These are phyloP conservation scores for Calycina herbarum DNA, from an alignment of 2,329 filamentous ascomycete species.

Conservation along the genomic window DNA sequence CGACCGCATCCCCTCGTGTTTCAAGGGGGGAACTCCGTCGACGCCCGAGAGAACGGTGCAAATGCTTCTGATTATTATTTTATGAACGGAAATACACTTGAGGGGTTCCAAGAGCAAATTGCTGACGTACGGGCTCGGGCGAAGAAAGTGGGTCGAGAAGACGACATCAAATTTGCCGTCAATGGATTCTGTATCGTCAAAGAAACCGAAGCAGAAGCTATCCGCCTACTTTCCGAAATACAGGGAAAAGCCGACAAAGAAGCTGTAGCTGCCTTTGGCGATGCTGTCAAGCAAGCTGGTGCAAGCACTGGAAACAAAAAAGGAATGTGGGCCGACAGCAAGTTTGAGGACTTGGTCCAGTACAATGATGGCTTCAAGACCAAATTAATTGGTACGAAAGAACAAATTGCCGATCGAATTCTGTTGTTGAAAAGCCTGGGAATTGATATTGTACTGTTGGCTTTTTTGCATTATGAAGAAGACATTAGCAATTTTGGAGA, in stretches of 20 bases:
- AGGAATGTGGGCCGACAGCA: constrained; percentile 54
- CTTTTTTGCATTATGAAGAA: constrained; percentile 53
- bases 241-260: constrained; percentile 53
- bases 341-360: constrained; percentile 53
- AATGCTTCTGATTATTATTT: constrained; percentile 53
- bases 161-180: constrained; percentile 49
- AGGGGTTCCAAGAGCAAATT: constrained; percentile 52
- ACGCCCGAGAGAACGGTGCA: constrained; percentile 50
- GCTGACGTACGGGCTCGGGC: constrained; percentile 49
- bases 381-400: constrained; percentile 52
- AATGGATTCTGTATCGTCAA: constrained; percentile 52
- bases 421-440: constrained; percentile 48
- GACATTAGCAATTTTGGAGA: constrained; percentile 51
- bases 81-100: constrained; percentile 57
- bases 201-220: constrained; percentile 51
- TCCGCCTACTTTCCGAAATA: constrained; percentile 50
- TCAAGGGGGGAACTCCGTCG: constrained; percentile 53
- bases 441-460: constrained; percentile 46
- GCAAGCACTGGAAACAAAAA: constrained; percentile 47
- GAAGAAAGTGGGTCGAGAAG: constrained; percentile 44
- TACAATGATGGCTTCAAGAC: constrained; percentile 59
- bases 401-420: constrained; percentile 52
- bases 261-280: constrained; percentile 50
- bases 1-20: constrained; percentile 53
- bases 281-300: constrained; percentile 51